Evolutionary conservation across 2,329 filamentous ascomycete species (phyloP).

Genomic region (Pseudogymnoascus destructans): DNA sequence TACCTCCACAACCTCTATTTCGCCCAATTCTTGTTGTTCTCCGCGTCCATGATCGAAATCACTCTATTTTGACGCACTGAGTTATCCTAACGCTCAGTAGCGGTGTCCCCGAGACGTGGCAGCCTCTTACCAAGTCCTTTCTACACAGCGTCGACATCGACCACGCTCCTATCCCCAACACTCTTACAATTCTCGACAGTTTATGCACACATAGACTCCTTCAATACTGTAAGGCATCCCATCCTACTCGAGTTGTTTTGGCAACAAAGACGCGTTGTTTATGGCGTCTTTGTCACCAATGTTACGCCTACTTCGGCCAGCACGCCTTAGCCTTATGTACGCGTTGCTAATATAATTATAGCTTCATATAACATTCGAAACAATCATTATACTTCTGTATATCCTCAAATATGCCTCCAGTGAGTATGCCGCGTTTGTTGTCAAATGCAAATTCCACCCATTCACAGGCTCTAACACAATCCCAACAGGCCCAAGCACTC

Average conservation of each 20-base stretch:
- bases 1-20: conserved; percentile 19
- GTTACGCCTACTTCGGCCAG: not conserved
- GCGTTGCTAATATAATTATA: conserved; percentile 14
- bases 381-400: conserved; percentile 24
- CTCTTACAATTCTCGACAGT: conserved; percentile 8
- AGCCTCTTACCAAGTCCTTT: conserved; percentile 9
- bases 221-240: conserved; percentile 9
- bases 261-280: conserved; percentile 1
- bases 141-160: conserved; percentile 2
- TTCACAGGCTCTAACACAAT: not conserved
- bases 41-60: conserved; percentile 9
- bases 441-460: not conserved
- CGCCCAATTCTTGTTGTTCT: conserved; percentile 13
- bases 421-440: conserved; percentile 29
- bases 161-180: conserved; percentile 3
- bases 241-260: conserved; percentile 1
- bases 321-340: conserved; percentile 15
- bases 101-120: conserved; percentile 5
- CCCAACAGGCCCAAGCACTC: conserved; percentile 43
- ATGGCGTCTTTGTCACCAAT: conserved; percentile 1
- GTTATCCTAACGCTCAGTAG: conserved; percentile 9
- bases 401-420: conserved; percentile 37
- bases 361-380: conserved; percentile 18
- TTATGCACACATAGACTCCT: conserved; percentile 6
- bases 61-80: conserved; percentile 5